Base-by-base conservation (phyloP, 108 stramenopile species). In the Skeletonema costatum region DNA sequence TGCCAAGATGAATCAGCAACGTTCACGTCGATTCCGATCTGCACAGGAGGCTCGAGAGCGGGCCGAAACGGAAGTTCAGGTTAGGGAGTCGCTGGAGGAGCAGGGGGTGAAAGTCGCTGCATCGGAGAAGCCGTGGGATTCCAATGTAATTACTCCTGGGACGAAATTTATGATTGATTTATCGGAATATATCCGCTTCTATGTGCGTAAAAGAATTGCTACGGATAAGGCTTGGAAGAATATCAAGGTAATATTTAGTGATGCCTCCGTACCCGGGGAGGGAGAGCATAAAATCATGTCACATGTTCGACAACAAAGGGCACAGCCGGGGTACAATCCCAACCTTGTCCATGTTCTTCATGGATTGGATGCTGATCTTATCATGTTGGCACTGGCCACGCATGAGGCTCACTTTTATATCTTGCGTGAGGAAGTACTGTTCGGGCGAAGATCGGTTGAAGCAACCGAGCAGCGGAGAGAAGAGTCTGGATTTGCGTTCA, bases 261-360 rank as follows among this genome's bases (percentile, higher is more conserved):
- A 98, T 75, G 97, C 97, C 3, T 92, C 96, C 36, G 81, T 99
- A 13, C 98, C 99, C 0, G 98, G 99, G 17, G 98, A 99, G 83
- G 99, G 99, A 17, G 98, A 99, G 78, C 99, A 99, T 86, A 99
- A 99, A 84, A 97, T 99, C 64, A 97, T 99, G 97, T 66, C 90
- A 7, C 97, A 96, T 68, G 79, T 99, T 48, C 90, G 99, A 33
- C 77, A 82, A 33, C 96, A 98, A 81, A 86, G 99, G n/a, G 87
- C 85, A 25, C 95, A 97, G 81, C 87, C 92, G 39, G 97, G 97
- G 4, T 99, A 99, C 86, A 87, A 97, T 86, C 98, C 97, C 38
- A 98, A 99, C 82, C 77, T 91, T 21, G 92, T 92, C 31, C 99
- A 99, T 77, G 92, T 98, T 12, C 80, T 99, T 32, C 97, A 99